Evolutionary conservation across 2,329 filamentous ascomycete species (phyloP).

Genomic region (Nannizzia gypsea): DNA sequence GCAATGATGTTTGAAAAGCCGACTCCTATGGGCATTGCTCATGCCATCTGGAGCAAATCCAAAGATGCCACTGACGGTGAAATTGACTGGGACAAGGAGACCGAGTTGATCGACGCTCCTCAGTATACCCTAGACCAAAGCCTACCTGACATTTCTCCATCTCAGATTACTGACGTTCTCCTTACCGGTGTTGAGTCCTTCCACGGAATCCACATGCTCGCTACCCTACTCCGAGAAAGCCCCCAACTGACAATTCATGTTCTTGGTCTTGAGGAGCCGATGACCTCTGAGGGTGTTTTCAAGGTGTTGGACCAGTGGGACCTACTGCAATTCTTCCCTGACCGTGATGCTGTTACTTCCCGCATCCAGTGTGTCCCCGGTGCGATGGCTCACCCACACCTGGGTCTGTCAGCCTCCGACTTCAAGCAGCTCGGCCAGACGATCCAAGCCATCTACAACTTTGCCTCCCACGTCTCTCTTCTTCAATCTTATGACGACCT

Average conservation of each 20-base stretch:
- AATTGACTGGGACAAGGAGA: constrained; percentile 8
- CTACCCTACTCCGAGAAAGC: not conserved
- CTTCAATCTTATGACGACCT: constrained; percentile 10
- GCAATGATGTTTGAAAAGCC: constrained; percentile 10
- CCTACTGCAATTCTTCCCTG: not conserved
- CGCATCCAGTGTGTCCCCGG: constrained; percentile 8
- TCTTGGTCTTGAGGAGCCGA: constrained; percentile 3
- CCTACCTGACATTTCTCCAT: not conserved
- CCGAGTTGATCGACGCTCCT: not conserved
- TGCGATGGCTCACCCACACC: constrained; percentile 1
- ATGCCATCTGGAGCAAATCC: constrained; percentile 4
- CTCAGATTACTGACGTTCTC: constrained; percentile 7
- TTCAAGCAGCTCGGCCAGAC: constrained; percentile 6
- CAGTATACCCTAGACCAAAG: not conserved
- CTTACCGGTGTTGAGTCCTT: constrained; percentile 9
- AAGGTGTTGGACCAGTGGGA: constrained; percentile 3
- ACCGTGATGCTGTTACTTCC: not conserved
- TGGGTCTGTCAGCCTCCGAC: not conserved
- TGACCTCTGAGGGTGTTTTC: not conserved
- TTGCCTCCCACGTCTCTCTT: constrained; percentile 7
- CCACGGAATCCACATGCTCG: constrained; percentile 8
- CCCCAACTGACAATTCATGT: constrained; percentile 1
- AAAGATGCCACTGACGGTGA: constrained; percentile 1
- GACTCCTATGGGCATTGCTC: constrained; percentile 7
- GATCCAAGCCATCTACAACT: constrained; percentile 9